Evolutionary conservation across 495 filamentous ascomycete species (phyloP), one percentile per base, ranked within the genome.

Genomic region (Glutinoglossum americanum): DNA sequence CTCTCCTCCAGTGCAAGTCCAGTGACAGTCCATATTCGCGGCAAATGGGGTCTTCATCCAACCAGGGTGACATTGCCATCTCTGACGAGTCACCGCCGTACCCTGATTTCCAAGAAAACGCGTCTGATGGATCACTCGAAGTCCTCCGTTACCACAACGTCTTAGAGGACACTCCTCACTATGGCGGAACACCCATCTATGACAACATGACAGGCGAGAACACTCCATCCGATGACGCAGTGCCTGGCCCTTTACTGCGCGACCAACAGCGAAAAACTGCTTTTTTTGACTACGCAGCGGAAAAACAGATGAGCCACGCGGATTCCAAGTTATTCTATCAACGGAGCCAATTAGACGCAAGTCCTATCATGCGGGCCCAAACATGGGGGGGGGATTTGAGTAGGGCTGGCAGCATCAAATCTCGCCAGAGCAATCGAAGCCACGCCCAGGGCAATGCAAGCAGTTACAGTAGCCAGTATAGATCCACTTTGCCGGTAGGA

Each of bases 251-350:
- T 67, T 75, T 93, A 8, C 78, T 80, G 48, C 72, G 87, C 67
- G 87, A 93, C 66, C 76, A 78, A 56, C 83, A 85, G 60, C 75
- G 80, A 59, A 86, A 80, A 69, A 93, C 87, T 1, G 81, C 87
- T 7, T 86, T 83, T 61, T 92, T 88, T 68, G 85, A 92, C 68
- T 81, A 84, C 65, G 79, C 85, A n/a, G 80, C 81, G 58, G 90
- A 98, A 67, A 92, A 89, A 64, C 84, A 86, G 60, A 80, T 90
- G 76, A 87, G 80, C 60, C 87, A 96, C 69, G 77, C 83, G 23
- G 90, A 98, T 64, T 86, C 90, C 37, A 96, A 92, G 67, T 75
- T 95, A 30, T 89, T 96, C 72, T 98, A 94, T 69, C 92, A 94
- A 65, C 77, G 87, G 59, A 88, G 87, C 68, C 85, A 89, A 68